These are phyloP conservation scores for Posidonia australis DNA, from an alignment of 106 monocot species.

Conservation along the genomic window DNA sequence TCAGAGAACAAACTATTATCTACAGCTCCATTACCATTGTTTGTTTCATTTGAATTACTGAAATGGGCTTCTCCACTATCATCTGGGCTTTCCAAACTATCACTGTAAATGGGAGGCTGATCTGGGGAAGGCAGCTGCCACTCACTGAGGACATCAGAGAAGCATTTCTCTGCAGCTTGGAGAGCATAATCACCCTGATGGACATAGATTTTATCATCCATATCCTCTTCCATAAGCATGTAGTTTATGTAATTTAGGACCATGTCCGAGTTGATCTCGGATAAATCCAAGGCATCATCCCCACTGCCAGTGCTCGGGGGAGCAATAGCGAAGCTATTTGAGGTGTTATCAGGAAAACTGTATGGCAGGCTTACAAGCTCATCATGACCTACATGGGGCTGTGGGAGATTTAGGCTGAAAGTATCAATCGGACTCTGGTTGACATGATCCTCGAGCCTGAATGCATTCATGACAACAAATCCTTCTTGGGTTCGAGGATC, in stretches of 20 bases:
- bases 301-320: conserved; percentile 7
- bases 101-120: conserved; percentile 7
- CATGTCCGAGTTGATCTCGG: conserved; percentile 46
- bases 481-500: background rate
- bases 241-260: conserved; percentile 33
- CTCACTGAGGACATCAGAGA: conserved; percentile 35
- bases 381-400: background rate
- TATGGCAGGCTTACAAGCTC: background rate
- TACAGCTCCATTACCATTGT: background rate
- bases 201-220: conserved; percentile 31
- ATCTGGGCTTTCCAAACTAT: conserved; percentile 29
- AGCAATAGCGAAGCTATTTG: background rate
- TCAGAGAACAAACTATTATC: conserved; percentile 12
- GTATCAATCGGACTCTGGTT: background rate
- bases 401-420: background rate
- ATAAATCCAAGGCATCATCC: conserved; percentile 16
- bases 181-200: conserved; percentile 18
- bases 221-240: conserved; percentile 64
- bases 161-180: conserved; percentile 38
- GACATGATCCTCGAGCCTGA: conserved; percentile 2
- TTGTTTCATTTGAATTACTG: background rate
- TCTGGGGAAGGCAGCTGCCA: conserved; percentile 19
- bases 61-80: conserved; percentile 9
- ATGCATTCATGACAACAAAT: background rate
- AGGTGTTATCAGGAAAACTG: background rate